Evolutionary conservation across 2,329 filamentous ascomycete species (phyloP).

Genomic region (Pyrenophora graminea): DNA sequence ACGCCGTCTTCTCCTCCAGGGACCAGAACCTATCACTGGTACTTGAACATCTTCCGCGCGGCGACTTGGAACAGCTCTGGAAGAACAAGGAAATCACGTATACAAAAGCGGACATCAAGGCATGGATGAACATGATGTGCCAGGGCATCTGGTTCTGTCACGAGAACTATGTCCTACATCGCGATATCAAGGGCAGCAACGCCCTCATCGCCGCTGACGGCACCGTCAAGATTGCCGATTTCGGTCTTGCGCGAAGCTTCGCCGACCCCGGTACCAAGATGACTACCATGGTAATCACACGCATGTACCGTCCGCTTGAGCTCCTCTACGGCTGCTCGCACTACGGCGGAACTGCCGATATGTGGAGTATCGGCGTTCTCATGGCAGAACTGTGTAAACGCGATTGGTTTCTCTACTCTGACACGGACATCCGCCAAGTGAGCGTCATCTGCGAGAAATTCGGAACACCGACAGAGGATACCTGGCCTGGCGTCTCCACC

Average conservation of each 20-base stretch:
- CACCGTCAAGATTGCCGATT: conserved; percentile 95
- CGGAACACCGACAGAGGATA: conserved; percentile 89
- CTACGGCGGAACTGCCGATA: conserved; percentile 87
- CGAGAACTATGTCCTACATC: conserved; percentile 88
- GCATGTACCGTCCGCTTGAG: conserved; percentile 95
- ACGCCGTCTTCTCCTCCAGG: conserved; percentile 92
- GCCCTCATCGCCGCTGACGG: conserved; percentile 90
- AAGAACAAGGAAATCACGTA: conserved; percentile 84
- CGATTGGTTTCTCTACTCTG: conserved; percentile 79
- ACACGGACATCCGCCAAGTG: conserved; percentile 85
- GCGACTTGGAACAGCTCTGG: conserved; percentile 85
- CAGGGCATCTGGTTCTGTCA: conserved; percentile 96
- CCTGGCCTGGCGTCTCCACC: conserved; percentile 88
- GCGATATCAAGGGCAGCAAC: conserved; percentile 99
- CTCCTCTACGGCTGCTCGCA: conserved; percentile 87
- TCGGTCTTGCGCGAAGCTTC: conserved; percentile 88
- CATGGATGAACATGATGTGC: conserved; percentile 97
- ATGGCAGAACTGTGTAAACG: conserved; percentile 89
- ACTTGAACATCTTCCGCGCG: conserved; percentile 89
- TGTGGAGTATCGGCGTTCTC: conserved; percentile 92
- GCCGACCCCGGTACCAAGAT: conserved; percentile 86
- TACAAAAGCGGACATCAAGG: conserved; percentile 87
- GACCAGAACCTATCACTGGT: conserved; percentile 96
- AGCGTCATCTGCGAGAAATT: conserved; percentile 81
- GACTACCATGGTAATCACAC: conserved; percentile 93